Percentiles rank a stretch among this genome's conserved stretches.
Evolutionary conservation across 768 basidiomycete species (phyloP).

Genomic region (Leccinum broughii): DNA sequence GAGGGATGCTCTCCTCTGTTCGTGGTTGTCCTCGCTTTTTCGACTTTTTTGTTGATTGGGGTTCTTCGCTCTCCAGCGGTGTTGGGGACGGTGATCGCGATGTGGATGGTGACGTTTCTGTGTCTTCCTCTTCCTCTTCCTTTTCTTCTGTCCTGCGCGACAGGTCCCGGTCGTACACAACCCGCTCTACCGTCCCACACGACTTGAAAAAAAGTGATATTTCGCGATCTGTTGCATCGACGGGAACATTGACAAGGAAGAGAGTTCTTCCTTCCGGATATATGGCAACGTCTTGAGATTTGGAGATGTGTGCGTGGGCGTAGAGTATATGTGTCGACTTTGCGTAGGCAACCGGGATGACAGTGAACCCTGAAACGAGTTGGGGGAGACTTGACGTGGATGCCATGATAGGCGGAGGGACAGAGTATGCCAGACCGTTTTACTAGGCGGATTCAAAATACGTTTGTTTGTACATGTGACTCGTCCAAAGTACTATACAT

Average conservation of each 20-base stretch:
- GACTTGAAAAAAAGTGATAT: slow-evolving; percentile 73
- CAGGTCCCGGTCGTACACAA: slow-evolving; percentile 59
- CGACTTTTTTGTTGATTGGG: slow-evolving; percentile 27
- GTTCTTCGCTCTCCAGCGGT: slow-evolving; percentile 7
- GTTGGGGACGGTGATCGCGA: not conserved
- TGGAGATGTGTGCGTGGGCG: slow-evolving; percentile 62
- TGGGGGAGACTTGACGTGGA: slow-evolving; percentile 23
- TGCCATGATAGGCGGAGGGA: not conserved
- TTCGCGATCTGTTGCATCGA: slow-evolving; percentile 84
- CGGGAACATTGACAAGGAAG: slow-evolving; percentile 87
- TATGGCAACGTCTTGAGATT: slow-evolving; percentile 32
- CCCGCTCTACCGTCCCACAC: slow-evolving; percentile 75
- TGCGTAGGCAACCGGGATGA: slow-evolving; percentile 43
- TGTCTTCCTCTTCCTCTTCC: slow-evolving; percentile 18
- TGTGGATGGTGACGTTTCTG: not conserved
- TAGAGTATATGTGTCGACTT: slow-evolving; percentile 70
- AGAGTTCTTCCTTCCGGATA: slow-evolving; percentile 68
- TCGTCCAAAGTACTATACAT: too few relatives aligned
- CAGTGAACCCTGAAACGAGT: slow-evolving; percentile 34
- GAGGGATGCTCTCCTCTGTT: slow-evolving; percentile 35
- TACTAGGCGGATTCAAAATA: not conserved
- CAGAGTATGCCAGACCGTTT: too few relatives aligned
- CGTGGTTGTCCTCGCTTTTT: slow-evolving; percentile 30
- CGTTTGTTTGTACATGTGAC: too few relatives aligned
- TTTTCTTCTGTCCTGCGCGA: slow-evolving; percentile 28